Conservation (phyloP, 2,329 filamentous ascomycete species). For the Zasmidium angulare region DNA sequence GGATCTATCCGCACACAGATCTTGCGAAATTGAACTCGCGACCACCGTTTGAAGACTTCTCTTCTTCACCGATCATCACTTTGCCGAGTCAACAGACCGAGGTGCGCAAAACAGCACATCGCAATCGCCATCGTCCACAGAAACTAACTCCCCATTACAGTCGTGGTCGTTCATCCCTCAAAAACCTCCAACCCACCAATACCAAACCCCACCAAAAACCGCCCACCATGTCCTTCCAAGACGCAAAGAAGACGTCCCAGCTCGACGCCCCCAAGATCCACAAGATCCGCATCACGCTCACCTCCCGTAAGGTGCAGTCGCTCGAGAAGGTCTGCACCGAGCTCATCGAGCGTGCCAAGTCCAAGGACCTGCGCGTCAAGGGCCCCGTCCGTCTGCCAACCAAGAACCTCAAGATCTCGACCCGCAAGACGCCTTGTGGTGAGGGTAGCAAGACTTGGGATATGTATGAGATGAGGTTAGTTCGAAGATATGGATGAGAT, state of each 20-base stretch:
- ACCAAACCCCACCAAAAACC: slow-evolving; percentile 30
- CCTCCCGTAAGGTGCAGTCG: slow-evolving; percentile 87
- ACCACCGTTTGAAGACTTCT: slow-evolving; percentile 17
- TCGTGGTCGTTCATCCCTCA: slow-evolving; percentile 44
- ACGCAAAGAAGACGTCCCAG: slow-evolving; percentile 84
- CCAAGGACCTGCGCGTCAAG: slow-evolving; percentile 98
- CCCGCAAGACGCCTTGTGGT: slow-evolving; percentile 98
- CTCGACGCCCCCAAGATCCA: slow-evolving; percentile 91
- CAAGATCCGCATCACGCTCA: slow-evolving; percentile 98
- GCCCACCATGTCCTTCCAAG: slow-evolving; percentile 84
- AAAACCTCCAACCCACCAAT: slow-evolving; percentile 26
- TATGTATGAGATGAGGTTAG: slow-evolving; percentile 86
- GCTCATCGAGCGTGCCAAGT: slow-evolving; percentile 97
- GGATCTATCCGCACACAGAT: slow-evolving; percentile 1
- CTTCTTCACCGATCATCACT: slow-evolving; percentile 51
- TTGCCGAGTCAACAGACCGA: slow-evolving; percentile 48
- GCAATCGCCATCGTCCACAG: neutral
- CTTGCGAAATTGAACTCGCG: slow-evolving; percentile 14
- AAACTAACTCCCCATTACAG: slow-evolving; percentile 37
- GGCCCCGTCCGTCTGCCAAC: slow-evolving; percentile 96
- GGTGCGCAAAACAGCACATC: slow-evolving; percentile 15
- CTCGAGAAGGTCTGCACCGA: slow-evolving; percentile 98
- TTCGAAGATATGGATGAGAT: slow-evolving; percentile 32
- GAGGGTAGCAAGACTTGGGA: slow-evolving; percentile 99
- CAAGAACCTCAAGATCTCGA: slow-evolving; percentile 95